Evolutionary conservation across 306 rosid genomes (phyloP).

Genomic region (Casuarina cunninghamiana): DNA sequence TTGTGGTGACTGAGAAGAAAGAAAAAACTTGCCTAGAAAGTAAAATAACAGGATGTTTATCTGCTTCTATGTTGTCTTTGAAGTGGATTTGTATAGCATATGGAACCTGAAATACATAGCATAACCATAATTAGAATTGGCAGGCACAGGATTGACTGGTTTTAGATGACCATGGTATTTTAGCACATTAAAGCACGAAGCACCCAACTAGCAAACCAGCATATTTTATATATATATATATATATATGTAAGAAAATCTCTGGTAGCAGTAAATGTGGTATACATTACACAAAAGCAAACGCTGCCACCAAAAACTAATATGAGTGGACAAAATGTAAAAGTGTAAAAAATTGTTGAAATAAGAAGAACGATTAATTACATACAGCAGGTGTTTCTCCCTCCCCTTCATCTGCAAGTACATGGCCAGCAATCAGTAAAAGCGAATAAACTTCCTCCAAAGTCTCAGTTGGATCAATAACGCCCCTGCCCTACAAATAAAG

Average conservation of each 20-base stretch:
- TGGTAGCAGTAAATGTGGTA: not conserved
- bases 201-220: not conserved
- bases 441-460: constrained; percentile 90
- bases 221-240: not conserved
- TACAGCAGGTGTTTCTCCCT: constrained; percentile 94
- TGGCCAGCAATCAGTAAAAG: constrained; percentile 84
- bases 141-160: constrained; percentile 1
- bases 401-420: constrained; percentile 92
- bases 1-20: constrained; percentile 9
- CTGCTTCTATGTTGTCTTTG: constrained; percentile 59
- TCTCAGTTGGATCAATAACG: constrained; percentile 71
- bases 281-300: not conserved
- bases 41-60: constrained; percentile 74
- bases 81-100: constrained; percentile 66
- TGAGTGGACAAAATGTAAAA: constrained; percentile 7
- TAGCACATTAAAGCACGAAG: not conserved
- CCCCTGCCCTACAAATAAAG: constrained; percentile 76
- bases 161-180: not conserved
- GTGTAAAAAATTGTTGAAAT: not conserved
- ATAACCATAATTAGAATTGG: constrained; percentile 32
- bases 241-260: not conserved
- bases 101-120: constrained; percentile 67
- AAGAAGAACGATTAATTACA: constrained; percentile 18
- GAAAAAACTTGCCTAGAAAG: constrained; percentile 70
- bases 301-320: not conserved